Percentiles rank a stretch among this genome's conserved stretches.
These are phyloP conservation scores for Tympanopsis confertula DNA, from an alignment of 2,329 filamentous ascomycete genomes.

Conservation along the genomic window DNA sequence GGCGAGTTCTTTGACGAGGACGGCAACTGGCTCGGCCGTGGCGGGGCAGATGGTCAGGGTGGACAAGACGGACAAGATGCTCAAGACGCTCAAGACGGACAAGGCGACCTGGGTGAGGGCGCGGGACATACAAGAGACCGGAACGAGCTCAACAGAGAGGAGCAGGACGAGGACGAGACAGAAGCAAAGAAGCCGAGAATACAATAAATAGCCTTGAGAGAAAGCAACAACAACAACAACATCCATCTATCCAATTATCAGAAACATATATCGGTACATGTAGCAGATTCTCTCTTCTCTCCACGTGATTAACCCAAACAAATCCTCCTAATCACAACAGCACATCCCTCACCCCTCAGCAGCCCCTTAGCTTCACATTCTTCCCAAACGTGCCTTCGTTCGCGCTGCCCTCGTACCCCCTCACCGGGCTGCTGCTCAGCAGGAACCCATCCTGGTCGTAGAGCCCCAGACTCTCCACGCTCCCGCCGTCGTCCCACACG, in stretches of 20 bases:
- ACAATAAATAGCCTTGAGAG: too few species aligned
- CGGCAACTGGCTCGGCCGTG: conserved; percentile 60
- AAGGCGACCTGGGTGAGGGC: conserved; percentile 48
- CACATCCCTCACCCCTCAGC: conserved; percentile 8
- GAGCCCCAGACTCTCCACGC: conserved; percentile 25
- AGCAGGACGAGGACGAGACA: conserved; percentile 19
- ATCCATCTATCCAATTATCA: too few species aligned
- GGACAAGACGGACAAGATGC: conserved; percentile 18
- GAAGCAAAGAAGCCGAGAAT: conserved; percentile 20
- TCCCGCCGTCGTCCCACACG: conserved; percentile 9
- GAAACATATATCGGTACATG: too few species aligned
- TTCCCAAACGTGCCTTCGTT: background rate
- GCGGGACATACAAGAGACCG: conserved; percentile 43
- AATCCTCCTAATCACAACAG: too few species aligned
- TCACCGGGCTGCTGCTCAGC: conserved; percentile 26
- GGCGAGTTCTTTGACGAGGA: conserved; percentile 71
- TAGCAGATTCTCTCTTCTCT: too few species aligned
- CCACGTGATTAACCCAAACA: too few species aligned
- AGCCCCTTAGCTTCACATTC: conserved; percentile 1
- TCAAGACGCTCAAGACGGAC: background rate
- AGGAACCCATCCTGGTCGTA: conserved; percentile 35
- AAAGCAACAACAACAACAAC: too few species aligned
- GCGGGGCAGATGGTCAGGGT: conserved; percentile 17
- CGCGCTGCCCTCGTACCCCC: conserved; percentile 7
- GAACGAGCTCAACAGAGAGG: conserved; percentile 38